These are phyloP conservation scores for Cercophora newfieldiana DNA, from an alignment of 495 filamentous ascomycete genomes.

Conservation along the genomic window DNA sequence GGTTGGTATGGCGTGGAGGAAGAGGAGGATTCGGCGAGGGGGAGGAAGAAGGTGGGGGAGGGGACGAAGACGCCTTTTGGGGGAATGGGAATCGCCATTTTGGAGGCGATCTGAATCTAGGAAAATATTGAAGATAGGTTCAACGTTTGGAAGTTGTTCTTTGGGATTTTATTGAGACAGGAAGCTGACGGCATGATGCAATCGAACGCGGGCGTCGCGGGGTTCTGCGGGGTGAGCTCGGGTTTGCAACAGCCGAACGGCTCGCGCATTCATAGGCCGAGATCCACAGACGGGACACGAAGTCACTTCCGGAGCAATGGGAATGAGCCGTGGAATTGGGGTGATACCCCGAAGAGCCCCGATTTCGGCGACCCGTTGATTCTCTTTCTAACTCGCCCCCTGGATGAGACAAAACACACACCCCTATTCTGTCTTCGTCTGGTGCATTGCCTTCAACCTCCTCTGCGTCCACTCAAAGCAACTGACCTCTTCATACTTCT, in stretches of 20 bases:
- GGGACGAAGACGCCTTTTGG: constrained; percentile 47
- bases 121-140: neutral
- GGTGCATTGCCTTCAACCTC: constrained; percentile 32
- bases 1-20: constrained; percentile 3
- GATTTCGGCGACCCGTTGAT: neutral
- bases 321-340: neutral
- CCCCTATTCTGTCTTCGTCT: constrained; percentile 2
- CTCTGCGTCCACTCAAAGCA: constrained; percentile 48
- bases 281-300: neutral
- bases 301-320: neutral
- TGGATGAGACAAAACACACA: neutral
- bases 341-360: neutral
- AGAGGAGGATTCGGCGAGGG: constrained; percentile 3
- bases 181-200: constrained; percentile 13
- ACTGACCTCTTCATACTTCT: constrained; percentile 57
- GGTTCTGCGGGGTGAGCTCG: constrained; percentile 10
- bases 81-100: constrained; percentile 25
- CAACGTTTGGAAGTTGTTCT: too few species aligned
- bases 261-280: constrained; percentile 14
- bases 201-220: constrained; percentile 9
- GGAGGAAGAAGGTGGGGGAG: constrained; percentile 46
- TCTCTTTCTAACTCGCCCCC: neutral
- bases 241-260: constrained; percentile 3
- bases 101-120: neutral
- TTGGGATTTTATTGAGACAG: neutral